These are phyloP conservation scores for Hypericum perforatum DNA, from an alignment of 345 rosid genomes.

Conservation along the genomic window DNA sequence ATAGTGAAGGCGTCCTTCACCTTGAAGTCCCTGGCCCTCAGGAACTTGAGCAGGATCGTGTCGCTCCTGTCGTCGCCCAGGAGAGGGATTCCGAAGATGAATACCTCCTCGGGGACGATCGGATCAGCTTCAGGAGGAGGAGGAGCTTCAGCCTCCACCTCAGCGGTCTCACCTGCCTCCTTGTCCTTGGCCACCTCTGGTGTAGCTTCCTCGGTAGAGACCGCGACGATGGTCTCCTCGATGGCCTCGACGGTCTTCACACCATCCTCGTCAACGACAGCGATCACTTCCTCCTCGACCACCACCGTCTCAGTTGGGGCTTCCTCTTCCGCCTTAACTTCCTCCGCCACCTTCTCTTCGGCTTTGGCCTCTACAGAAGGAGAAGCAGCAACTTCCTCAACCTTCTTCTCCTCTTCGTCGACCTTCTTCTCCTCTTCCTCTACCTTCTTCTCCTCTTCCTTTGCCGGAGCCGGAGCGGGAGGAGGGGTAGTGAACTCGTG, in stretches of 20 bases:
- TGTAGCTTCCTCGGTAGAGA: constrained; percentile 1
- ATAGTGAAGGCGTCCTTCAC: constrained; percentile 19
- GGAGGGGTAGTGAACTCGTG: constrained; percentile 20
- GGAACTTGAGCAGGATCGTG: constrained; percentile 21
- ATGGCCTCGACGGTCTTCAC: constrained; percentile 81
- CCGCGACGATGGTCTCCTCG: constrained; percentile 65
- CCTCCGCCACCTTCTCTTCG: background rate
- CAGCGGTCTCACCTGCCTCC: background rate
- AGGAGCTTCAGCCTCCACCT: background rate
- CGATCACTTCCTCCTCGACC: constrained; percentile 22
- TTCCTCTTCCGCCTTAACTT: constrained; percentile 5
- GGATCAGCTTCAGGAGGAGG: too few species aligned
- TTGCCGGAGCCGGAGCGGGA: constrained; percentile 5
- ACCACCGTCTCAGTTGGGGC: constrained; percentile 7
- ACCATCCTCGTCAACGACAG: constrained; percentile 55
- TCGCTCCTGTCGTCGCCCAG: constrained; percentile 24
- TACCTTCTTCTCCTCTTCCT: constrained; percentile 12
- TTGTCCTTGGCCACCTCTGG: background rate
- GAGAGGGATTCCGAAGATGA: constrained; percentile 2
- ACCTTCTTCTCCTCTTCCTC: constrained; percentile 3
- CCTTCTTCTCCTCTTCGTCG: background rate
- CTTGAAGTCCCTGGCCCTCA: constrained; percentile 21
- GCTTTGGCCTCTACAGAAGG: background rate
- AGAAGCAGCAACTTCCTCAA: background rate
- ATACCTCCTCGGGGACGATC: background rate